Base-by-base conservation (phyloP, 257 asterid genomes). In the Solanum tarijense region DNA sequence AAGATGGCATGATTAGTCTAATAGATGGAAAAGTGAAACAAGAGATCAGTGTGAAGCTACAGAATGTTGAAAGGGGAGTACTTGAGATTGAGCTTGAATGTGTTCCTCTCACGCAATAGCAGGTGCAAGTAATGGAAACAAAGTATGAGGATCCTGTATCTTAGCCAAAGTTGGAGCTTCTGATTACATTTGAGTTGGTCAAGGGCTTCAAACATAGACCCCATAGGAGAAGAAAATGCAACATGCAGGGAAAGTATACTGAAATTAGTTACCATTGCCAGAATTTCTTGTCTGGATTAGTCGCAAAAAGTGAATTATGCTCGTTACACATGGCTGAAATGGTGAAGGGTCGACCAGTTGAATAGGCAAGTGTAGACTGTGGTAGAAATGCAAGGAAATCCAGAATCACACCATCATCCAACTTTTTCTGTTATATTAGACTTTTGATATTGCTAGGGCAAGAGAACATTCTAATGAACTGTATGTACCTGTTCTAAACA, bases 41-140 rank as follows among this genome's bases (percentile, higher is more conserved):
- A 76, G 94, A 93, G 29, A 93, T 95, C 39, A 91, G 94, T 21
- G 92, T 96, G 41, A 93, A 93, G 94, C 90, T 96, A 89, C 98
- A 93, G 90, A 93, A 94, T 66, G 99, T 95, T 38, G 99, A 95
- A 89, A 86, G 97, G 60, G 98, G 98, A 86, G 90, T 91, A 43
- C 89, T 96, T 52, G 98, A 96, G 88, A 93, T 95, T 21, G 98
- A 94, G 93, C 98, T 96, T 48, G 99, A 96, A 92, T 95, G 99
- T n/a, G 90, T 96, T 72, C 97, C 96, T 76, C 98, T 96, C 88
- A 93, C 94, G 29, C 98, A 96, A 90, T 96, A 93, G 88, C 88
- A 52, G 25, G 34, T n/a, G 35, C 34, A 39, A 25, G 38, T 66
- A 55, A 82, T 46, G 34, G 46, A 11, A 29, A 23, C 14, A 36